These are phyloP conservation scores for Neurospora sp. DNA, from an alignment of 495 filamentous ascomycete genomes.

Conservation along the genomic window DNA sequence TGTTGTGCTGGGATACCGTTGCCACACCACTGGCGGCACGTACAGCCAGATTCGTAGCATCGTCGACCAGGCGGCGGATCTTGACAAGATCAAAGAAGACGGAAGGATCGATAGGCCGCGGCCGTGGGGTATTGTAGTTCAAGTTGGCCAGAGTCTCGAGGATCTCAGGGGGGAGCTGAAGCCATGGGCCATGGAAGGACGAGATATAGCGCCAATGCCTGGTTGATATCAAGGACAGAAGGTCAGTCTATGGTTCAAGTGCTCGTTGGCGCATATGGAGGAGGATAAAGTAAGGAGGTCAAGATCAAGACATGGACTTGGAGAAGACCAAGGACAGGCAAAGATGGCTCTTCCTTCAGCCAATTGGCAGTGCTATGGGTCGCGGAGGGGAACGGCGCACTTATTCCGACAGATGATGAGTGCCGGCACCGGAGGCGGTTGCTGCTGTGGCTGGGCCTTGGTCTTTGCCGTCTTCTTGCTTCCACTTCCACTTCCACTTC, in stretches of 20 bases:
- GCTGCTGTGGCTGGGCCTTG: slow-evolving; percentile 3
- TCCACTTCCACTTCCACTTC: neutral
- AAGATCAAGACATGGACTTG: neutral
- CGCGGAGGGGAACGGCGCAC: slow-evolving; percentile 2
- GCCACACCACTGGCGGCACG: slow-evolving; percentile 63
- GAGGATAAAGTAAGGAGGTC: neutral
- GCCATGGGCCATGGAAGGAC: slow-evolving; percentile 75
- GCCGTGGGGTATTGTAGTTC: slow-evolving; percentile 66
- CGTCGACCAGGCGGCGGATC: slow-evolving; percentile 65
- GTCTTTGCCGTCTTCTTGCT: slow-evolving; percentile 7
- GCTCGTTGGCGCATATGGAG: neutral
- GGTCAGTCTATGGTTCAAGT: neutral
- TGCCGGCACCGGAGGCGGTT: slow-evolving; percentile 2
- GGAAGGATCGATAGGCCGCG: slow-evolving; percentile 67
- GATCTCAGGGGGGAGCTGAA: slow-evolving; percentile 74
- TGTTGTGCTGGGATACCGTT: slow-evolving; percentile 48
- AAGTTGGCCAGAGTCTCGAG: slow-evolving; percentile 67
- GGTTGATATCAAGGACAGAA: neutral
- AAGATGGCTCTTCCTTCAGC: neutral
- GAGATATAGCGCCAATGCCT: slow-evolving; percentile 81
- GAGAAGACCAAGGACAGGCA: neutral
- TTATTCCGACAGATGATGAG: slow-evolving; percentile 14
- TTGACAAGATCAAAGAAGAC: slow-evolving; percentile 77
- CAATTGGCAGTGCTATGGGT: neutral
- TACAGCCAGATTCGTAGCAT: slow-evolving; percentile 65